These are phyloP conservation scores for Galerina sulciceps DNA, from an alignment of 768 basidiomycete genomes.

Conservation along the genomic window DNA sequence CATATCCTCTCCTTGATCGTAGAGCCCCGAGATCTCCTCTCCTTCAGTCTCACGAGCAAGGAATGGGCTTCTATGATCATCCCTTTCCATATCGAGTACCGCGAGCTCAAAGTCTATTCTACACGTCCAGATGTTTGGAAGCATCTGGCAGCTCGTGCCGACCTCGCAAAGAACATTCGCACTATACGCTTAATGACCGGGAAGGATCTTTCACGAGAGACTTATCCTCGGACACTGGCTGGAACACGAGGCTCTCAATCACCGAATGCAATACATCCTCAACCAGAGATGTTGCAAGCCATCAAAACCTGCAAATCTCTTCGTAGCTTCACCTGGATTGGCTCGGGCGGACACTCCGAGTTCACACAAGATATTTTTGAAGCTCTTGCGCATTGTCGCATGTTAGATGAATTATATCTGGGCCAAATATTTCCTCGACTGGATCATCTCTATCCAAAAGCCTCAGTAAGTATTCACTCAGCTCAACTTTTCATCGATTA, in stretches of 20 bases:
- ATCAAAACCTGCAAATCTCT: constrained; percentile 10
- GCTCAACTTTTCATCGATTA: background rate
- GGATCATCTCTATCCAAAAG: constrained; percentile 1
- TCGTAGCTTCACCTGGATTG: constrained; percentile 12
- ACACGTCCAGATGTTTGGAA: constrained; percentile 24
- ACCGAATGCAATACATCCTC: background rate
- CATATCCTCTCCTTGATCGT: constrained; percentile 13
- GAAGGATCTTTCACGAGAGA: background rate
- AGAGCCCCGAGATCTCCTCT: constrained; percentile 13
- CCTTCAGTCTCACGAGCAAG: constrained; percentile 16
- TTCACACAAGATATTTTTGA: constrained; percentile 6
- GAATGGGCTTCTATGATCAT: constrained; percentile 24
- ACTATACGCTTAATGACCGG: constrained; percentile 11
- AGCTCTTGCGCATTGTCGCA: constrained; percentile 7
- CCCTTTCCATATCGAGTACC: constrained; percentile 29
- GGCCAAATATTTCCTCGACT: constrained; percentile 1
- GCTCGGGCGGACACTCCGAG: background rate
- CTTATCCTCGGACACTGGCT: background rate
- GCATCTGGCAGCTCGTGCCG: constrained; percentile 24
- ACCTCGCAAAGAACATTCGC: constrained; percentile 26
- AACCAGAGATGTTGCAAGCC: constrained; percentile 8
- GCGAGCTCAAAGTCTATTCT: constrained; percentile 18
- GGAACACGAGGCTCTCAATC: background rate
- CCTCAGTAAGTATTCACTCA: constrained; percentile 5
- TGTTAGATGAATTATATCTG: constrained; percentile 11